Evolutionary conservation across 495 filamentous ascomycete genomes (phyloP), one percentile per base, ranked within the genome.

Genomic region (Opeltia flavorubescens): DNA sequence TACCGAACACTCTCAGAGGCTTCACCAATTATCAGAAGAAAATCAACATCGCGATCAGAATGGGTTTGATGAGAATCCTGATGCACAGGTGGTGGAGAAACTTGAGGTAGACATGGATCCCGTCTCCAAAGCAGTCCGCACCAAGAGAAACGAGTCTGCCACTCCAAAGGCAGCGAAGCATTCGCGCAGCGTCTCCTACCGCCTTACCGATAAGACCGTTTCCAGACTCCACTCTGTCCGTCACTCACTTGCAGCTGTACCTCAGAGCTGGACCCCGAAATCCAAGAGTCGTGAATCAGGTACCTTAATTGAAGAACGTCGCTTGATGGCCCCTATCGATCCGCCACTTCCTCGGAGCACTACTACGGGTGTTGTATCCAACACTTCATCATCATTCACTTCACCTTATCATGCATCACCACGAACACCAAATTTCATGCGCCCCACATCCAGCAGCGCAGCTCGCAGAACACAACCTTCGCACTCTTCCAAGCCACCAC

Each of bases 301-400:
- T 43, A 44, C 50, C 29, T 42, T 47, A 26, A 54, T 57, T 36
- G 33, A 46, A 39, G 48, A 54, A 24, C 48, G 46, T 26, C 48
- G 51, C 17, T 42, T 57, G 4, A 57, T 57, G 55, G 44, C 50
- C 23, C 55, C 55, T 13, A 48, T 57, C 18, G 26, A 39, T 11
- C 55, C 55, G 7, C 55, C 55, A 12, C 45, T 54, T 20, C 55
- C 55, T 36, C 53, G 50, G 28, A 51, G 49, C 50, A 55, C 28
- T 15, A 52, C 55, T 0, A 48, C 49, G 17, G 47, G 31, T 25
- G 35, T 45, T 12, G 34, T 54, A 8, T n/a, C 25, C 15, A 23
- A 48, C 12, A 24, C 18, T 17, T 31, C 28, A 13, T 15, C 30
- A 4, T 26, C 44, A 47, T 23, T 25, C 6, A 9, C 1, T 4